phyloP scores from a whole-genome alignment of 106 monocot genomes.

The Alisma plantagoaquatica region DNA sequence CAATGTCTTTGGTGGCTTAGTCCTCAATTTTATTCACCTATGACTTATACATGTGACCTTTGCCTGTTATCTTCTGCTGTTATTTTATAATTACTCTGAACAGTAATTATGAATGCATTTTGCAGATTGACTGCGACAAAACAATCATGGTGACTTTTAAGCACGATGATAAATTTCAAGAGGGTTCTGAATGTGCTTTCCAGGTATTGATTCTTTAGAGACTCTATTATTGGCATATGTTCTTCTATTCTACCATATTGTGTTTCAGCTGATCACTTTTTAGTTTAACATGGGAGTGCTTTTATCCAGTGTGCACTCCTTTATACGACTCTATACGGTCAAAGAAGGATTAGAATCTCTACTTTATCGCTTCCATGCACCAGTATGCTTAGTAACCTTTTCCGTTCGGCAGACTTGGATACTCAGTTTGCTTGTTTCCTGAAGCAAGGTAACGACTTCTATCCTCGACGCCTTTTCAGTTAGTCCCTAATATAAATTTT shows the following conservation, averaged over 20 bases:
- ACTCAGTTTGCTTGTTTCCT: conserved; percentile 75
- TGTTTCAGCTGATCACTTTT: background rate
- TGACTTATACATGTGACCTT: no score
- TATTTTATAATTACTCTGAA: no score
- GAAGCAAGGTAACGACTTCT: conserved; percentile 72
- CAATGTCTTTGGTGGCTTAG: no score
- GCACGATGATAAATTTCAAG: conserved; percentile 98
- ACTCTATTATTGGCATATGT: no score
- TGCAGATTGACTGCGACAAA: conserved; percentile 97
- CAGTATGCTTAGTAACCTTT: conserved; percentile 68
- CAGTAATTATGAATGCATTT: background rate
- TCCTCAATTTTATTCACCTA: no score
- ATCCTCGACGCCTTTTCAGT: background rate
- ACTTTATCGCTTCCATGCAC: conserved; percentile 96
- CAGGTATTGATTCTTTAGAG: conserved; percentile 56
- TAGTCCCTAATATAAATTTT: background rate
- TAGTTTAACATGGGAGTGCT: conserved; percentile 3
- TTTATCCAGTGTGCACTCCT: conserved; percentile 83
- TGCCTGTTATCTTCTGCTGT: no score
- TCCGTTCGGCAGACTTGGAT: conserved; percentile 90
- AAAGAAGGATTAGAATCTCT: conserved; percentile 92
- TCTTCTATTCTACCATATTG: no score
- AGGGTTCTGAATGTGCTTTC: conserved; percentile 79
- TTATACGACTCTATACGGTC: conserved; percentile 92
- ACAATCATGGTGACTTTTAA: conserved; percentile 99